A percentile compares a stretch with the other conserved stretches of the same genome.
These are phyloP conservation scores for Pichia sp. DNA, from an alignment of 1,139 yeast genomes.

Conservation along the genomic window DNA sequence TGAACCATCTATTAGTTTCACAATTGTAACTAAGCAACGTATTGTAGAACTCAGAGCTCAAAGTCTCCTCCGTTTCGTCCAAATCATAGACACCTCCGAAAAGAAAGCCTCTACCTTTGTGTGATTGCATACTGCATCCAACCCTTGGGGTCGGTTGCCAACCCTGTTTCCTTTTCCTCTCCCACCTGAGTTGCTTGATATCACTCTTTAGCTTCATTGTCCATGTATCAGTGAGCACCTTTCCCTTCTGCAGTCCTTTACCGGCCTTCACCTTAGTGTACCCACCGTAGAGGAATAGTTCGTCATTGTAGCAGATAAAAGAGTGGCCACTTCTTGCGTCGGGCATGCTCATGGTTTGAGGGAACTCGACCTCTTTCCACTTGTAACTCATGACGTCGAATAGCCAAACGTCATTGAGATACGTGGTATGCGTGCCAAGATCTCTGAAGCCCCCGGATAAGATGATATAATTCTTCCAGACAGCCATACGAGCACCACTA, in stretches of 20 bases:
- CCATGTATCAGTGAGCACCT: constrained; percentile 88
- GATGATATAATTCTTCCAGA: constrained; percentile 85
- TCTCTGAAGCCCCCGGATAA: constrained; percentile 93
- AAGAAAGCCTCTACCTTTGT: constrained; percentile 89
- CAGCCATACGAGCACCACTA: constrained; percentile 87
- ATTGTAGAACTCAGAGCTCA: constrained; percentile 82
- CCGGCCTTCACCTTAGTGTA: constrained; percentile 90
- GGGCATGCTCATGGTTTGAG: constrained; percentile 74
- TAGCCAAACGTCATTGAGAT: constrained; percentile 83
- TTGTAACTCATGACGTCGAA: constrained; percentile 85
- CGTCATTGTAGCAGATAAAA: constrained; percentile 69
- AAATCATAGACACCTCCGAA: constrained; percentile 96
- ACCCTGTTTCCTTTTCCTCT: constrained; percentile 84
- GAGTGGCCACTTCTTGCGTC: constrained; percentile 95
- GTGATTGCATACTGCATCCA: constrained; percentile 88
- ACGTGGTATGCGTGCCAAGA: constrained; percentile 77
- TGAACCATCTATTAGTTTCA: constrained; percentile 87
- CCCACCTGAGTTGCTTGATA: constrained; percentile 74
- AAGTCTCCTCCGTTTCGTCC: constrained; percentile 90
- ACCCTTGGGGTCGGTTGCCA: constrained; percentile 87
- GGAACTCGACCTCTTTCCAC: constrained; percentile 88
- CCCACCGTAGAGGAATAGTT: constrained; percentile 88
- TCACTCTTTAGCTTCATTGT: constrained; percentile 84
- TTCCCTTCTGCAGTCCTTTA: constrained; percentile 87
- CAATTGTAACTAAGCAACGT: constrained; percentile 76